Base-by-base conservation (phyloP, 1,284 basidiomycete species). In the Cutaneotrichosporon cutaneum region DNA sequence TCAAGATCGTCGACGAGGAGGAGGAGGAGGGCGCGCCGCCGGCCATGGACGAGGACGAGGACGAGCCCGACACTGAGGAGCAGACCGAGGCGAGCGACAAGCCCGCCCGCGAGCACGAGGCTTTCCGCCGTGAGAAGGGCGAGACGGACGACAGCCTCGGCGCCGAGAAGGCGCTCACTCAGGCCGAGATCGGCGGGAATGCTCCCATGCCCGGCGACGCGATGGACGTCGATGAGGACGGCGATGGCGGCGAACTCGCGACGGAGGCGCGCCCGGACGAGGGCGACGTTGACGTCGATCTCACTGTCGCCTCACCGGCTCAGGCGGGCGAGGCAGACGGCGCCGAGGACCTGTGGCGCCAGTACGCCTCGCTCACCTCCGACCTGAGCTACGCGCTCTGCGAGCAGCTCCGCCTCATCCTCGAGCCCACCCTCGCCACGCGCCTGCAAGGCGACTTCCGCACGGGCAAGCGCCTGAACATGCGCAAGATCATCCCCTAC, bases 401-500 rank as follows among this genome's bases (percentile, higher is more conserved):
- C 75, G 96, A 99, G 80, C 95, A 98, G 76, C 86, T 99, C 16
- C 92, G 96, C 22, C 88, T 99, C 56, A 96, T 99, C 73, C 85
- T 99, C 26, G 94, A 94, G 64, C 96, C 96, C 0, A 98, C 95
- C 0, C 83, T 91, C 47, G 94, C 96, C 2, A 97, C 95, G 11
- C 87, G 96, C 27, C 84, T 99, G 47, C 90, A 91, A 78, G 96
- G 96, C 50, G 96, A 99, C 82, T 99, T 96, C 80, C 90, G 95
- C 51, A 97, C 92, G 0, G 96, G 96, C 57, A 99, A 99, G 81
- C 86, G 96, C 26, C 86, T 99, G 52, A 99, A 99, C 80, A 98
- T 99, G 95, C 93, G 95, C 78, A 96, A 96, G 82, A 94, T 99
- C 77, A 94, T 99, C 60, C 88, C 92, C 2, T 99, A 97, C 82